A percentile compares a stretch with the other conserved stretches of the same genome.
These are phyloP conservation scores for Auricularia cornea DNA, from an alignment of 768 basidiomycete species.

Conservation along the genomic window DNA sequence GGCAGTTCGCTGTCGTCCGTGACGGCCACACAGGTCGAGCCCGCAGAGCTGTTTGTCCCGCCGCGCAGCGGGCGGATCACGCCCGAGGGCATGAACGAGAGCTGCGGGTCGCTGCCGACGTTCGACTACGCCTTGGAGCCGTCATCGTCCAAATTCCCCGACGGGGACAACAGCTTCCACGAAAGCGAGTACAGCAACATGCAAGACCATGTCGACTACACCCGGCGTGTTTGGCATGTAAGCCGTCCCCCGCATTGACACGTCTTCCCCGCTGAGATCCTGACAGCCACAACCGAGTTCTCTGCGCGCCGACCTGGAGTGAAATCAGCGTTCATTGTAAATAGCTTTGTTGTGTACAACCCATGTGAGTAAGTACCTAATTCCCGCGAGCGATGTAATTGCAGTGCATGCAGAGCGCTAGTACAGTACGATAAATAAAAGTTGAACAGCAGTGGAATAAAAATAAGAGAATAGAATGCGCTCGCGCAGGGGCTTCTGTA, in stretches of 20 bases:
- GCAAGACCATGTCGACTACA: neutral
- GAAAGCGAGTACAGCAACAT: neutral
- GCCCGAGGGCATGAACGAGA: neutral
- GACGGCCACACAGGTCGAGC: neutral
- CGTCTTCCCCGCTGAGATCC: neutral
- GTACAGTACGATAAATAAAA: no score
- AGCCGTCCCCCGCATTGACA: neutral
- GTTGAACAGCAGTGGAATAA: no score
- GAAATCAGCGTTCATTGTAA: no score
- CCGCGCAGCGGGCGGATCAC: neutral
- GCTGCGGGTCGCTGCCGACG: neutral
- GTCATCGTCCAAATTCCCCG: neutral
- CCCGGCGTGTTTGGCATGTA: neutral
- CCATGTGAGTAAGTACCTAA: no score
- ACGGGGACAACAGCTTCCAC: neutral
- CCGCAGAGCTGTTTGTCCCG: neutral
- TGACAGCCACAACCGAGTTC: neutral
- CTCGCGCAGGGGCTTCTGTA: no score
- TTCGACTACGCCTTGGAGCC: neutral
- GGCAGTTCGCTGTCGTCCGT: neutral
- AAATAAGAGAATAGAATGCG: no score
- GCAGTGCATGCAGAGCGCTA: no score
- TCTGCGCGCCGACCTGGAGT: neutral
- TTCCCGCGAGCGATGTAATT: no score
- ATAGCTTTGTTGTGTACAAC: no score